Base-by-base conservation (phyloP, 1,284 basidiomycete species). In the Xerocomus minutiporus region DNA sequence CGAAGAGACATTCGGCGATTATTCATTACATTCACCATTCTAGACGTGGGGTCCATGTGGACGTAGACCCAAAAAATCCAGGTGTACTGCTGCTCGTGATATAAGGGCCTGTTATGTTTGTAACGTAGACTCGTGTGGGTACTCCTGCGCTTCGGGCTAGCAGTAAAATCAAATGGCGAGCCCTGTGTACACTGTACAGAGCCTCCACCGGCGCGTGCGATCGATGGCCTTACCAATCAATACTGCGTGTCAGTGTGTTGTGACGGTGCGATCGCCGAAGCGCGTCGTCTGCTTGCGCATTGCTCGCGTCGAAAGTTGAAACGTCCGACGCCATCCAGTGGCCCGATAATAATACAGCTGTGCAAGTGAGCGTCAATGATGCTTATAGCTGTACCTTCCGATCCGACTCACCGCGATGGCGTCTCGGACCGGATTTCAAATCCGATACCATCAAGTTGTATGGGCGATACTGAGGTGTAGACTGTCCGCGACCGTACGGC, bases 61-160 rank as follows among this genome's bases (percentile, higher is more conserved):
- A 87, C 53, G 69, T 95, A 11, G 93, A 97, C 69, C 84, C 86
- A 5, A 71, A 79, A 39, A 98, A 98, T 61, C 67, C 82, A 0
- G 95, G 95, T 8, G 91, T 97, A 8, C 75, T 98, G 11, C 23
- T 6, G 5, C 12, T 40, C 5, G 23, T 41, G 2, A 13, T 41
- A 40, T 40, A 40, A 6, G 38, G 28, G 1, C 2, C 28, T n/a
- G 35, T 17, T 8, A 38, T 5, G 34, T 7, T 35, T 35, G 34
- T 15, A 35, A 29, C 29, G 20, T 20, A 20, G 20, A 20, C 20
- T 20, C 20, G 20, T 20, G 20, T 20, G 20, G 20, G 20, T 20
- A 20, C 20, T 20, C 20, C 20, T 20, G 20, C 20, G 20, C 20
- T 20, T 20, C 20, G 28, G 0, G 28, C 28, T 31, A 8, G 31